Conservation (phyloP, 2,329 filamentous ascomycete genomes). For the Clarireedia hainanense region DNA sequence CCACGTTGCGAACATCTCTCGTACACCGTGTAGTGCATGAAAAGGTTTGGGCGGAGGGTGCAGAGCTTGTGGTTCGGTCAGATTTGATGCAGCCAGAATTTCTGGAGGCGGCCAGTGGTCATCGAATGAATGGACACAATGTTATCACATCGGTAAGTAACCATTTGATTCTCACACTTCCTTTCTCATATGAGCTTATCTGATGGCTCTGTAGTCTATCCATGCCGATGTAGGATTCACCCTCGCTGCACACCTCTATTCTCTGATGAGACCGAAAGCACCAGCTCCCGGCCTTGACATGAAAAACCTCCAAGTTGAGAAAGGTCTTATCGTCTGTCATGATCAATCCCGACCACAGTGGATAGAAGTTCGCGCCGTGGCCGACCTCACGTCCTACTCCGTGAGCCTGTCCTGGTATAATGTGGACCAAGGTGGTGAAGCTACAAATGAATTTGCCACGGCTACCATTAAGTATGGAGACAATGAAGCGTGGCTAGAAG, state of each 20-base stretch:
- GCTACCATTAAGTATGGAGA: background rate
- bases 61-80: slow-evolving; percentile 43
- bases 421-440: background rate
- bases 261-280: slow-evolving; percentile 24
- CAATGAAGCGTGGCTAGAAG: background rate
- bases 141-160: background rate
- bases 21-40: slow-evolving; percentile 39
- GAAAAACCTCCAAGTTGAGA: slow-evolving; percentile 58
- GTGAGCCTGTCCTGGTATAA: background rate
- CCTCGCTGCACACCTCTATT: slow-evolving; percentile 46
- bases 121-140: slow-evolving; percentile 40
- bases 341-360: slow-evolving; percentile 24
- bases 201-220: slow-evolving; percentile 36
- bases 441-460: background rate
- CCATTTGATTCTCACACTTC: background rate
- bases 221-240: slow-evolving; percentile 54
- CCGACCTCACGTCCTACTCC: slow-evolving; percentile 31
- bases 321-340: slow-evolving; percentile 49
- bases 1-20: slow-evolving; percentile 36
- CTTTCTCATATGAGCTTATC: slow-evolving; percentile 33
- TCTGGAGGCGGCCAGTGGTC: slow-evolving; percentile 40
- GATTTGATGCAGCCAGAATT: slow-evolving; percentile 38
- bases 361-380: slow-evolving; percentile 51
- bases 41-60: slow-evolving; percentile 41
- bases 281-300: slow-evolving; percentile 47